Percentiles rank a stretch among this genome's conserved stretches.
phyloP scores from a whole-genome alignment of 768 basidiomycete genomes.

The Chlorophyllum brunneum region DNA sequence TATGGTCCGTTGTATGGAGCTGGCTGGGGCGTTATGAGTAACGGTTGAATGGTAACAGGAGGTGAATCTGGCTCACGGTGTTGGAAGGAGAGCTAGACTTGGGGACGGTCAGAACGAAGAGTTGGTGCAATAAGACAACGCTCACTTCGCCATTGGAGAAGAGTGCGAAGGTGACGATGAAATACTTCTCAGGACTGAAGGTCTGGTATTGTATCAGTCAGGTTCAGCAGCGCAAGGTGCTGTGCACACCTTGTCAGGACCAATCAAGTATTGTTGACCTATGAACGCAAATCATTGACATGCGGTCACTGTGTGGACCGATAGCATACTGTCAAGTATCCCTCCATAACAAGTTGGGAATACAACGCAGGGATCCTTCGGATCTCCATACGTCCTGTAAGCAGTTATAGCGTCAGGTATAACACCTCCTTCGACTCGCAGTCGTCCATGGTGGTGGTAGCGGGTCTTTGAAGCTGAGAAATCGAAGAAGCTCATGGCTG shows the following conservation, averaged over 20 bases:
- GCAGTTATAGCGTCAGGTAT: constrained; percentile 56
- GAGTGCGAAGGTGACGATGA: constrained; percentile 50
- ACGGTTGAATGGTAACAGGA: not conserved
- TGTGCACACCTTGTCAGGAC: constrained; percentile 39
- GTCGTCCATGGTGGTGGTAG: constrained; percentile 52
- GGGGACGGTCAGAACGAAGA: not conserved
- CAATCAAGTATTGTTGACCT: constrained; percentile 47
- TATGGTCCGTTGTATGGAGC: constrained; percentile 55
- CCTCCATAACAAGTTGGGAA: constrained; percentile 56
- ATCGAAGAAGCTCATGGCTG: not conserved
- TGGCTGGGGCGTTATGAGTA: constrained; percentile 31
- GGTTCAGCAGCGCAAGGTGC: not conserved
- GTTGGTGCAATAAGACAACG: not conserved
- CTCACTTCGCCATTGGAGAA: constrained; percentile 59
- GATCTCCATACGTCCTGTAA: constrained; percentile 51
- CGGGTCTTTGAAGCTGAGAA: constrained; percentile 22
- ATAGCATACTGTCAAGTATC: constrained; percentile 43
- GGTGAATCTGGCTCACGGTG: constrained; percentile 32
- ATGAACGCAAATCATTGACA: not conserved
- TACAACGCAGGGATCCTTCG: constrained; percentile 50
- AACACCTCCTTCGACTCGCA: constrained; percentile 47
- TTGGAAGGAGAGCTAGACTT: constrained; percentile 63
- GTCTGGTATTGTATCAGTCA: constrained; percentile 25
- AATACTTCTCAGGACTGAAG: constrained; percentile 50
- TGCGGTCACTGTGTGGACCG: not conserved